A percentile compares a stretch with the other conserved stretches of the same genome.
Evolutionary conservation across 108 stramenopile genomes (phyloP).

Genomic region (Licmophora abbreviata): DNA sequence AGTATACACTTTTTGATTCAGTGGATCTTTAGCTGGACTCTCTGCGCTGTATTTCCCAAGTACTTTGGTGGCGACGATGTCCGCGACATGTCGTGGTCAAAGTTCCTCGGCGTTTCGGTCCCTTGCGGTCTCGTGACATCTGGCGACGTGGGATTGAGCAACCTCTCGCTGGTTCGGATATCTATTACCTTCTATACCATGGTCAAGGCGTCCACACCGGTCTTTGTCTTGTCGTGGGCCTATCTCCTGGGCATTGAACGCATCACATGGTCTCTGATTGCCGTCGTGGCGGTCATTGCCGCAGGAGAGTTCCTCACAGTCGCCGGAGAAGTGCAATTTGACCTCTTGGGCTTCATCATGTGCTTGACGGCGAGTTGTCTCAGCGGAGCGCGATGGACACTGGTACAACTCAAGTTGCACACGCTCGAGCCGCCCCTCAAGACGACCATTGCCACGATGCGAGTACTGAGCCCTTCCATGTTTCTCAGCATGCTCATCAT

Average conservation of each 20-base stretch:
- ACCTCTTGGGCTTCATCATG: constrained; percentile 58
- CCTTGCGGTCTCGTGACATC: constrained; percentile 80
- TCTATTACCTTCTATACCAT: constrained; percentile 85
- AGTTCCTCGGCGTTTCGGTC: constrained; percentile 49
- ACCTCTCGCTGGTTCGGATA: constrained; percentile 70
- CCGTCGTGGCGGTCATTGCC: constrained; percentile 59
- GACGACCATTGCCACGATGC: constrained; percentile 75
- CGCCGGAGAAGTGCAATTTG: constrained; percentile 49
- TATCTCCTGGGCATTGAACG: constrained; percentile 74
- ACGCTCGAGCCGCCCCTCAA: constrained; percentile 71
- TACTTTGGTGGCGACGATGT: constrained; percentile 55
- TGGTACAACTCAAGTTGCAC: constrained; percentile 72
- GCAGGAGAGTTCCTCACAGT: constrained; percentile 75
- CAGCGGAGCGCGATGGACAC: constrained; percentile 78
- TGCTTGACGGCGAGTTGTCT: constrained; percentile 54
- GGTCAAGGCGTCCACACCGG: constrained; percentile 78
- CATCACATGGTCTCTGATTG: constrained; percentile 64
- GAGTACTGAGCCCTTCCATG: constrained; percentile 72
- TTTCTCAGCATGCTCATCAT: constrained; percentile 60
- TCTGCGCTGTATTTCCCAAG: constrained; percentile 42
- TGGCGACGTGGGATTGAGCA: constrained; percentile 72
- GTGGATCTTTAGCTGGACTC: constrained; percentile 56
- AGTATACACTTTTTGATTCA: constrained; percentile 76
- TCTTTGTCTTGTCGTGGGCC: constrained; percentile 78
- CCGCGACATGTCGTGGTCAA: constrained; percentile 58